Evolutionary conservation across 306 rosid genomes (phyloP).

Genomic region (peach (Prunus persica)): DNA sequence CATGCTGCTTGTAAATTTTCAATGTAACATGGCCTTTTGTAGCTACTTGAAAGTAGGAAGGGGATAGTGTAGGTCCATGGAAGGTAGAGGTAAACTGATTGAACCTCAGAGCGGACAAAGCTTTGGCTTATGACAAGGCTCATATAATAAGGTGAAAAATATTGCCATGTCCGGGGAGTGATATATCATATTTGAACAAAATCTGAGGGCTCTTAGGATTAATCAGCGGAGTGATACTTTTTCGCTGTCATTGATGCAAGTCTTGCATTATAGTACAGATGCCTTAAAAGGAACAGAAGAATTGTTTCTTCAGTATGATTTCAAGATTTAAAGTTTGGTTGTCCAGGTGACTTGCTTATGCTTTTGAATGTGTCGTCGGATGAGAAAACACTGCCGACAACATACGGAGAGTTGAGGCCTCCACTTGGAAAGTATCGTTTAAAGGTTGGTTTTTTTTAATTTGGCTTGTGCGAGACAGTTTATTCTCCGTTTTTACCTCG

Average conservation of each 20-base stretch:
- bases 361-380: conserved; percentile 76
- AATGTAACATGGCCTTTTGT: conserved; percentile 10
- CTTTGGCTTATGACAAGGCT: not conserved
- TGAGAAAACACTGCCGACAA: conserved; percentile 76
- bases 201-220: not conserved
- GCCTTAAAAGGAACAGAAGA: not conserved
- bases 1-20: not conserved
- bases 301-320: not conserved
- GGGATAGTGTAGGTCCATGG: conserved; percentile 1
- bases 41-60: not conserved
- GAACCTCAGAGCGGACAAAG: not conserved
- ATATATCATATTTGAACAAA: not conserved
- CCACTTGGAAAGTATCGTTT: conserved; percentile 97
- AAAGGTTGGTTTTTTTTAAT: conserved; percentile 49
- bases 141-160: not conserved
- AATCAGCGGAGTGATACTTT: not conserved
- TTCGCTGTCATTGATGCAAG: not conserved
- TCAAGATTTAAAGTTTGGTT: conserved; percentile 14
- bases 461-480: not conserved
- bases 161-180: not conserved
- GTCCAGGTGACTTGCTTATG: conserved; percentile 77
- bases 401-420: conserved; percentile 94
- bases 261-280: not conserved
- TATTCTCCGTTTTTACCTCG: not conserved
- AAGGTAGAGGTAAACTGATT: not conserved